Evolutionary conservation across 1,284 basidiomycete species (phyloP).

Genomic region (Naganishia sp.): DNA sequence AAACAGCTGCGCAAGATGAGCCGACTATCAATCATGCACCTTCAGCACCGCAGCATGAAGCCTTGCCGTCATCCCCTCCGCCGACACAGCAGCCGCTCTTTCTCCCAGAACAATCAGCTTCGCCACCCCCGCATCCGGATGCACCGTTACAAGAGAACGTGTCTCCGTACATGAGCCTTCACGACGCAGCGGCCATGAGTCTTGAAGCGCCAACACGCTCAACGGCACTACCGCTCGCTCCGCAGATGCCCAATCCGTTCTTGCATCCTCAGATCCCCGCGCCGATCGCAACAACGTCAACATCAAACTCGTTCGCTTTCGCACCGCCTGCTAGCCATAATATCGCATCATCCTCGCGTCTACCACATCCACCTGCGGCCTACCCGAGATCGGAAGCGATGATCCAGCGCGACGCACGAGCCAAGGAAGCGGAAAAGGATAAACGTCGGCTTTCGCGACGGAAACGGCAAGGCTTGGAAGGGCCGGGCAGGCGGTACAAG

Average conservation of each 20-base stretch:
- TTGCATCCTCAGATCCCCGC: slow-evolving; percentile 19
- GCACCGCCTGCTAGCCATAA: slow-evolving; percentile 1
- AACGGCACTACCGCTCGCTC: slow-evolving; percentile 15
- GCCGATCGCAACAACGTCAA: slow-evolving; percentile 7
- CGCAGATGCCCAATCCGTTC: slow-evolving; percentile 28
- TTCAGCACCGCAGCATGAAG: neutral
- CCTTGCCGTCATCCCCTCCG: neutral
- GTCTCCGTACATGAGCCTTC: neutral
- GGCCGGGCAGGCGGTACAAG: slow-evolving; percentile 9
- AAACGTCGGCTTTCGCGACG: slow-evolving; percentile 15
- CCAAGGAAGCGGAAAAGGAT: slow-evolving; percentile 18
- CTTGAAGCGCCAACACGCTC: neutral
- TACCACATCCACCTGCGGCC: neutral
- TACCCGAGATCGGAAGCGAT: no score
- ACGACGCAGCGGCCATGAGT: neutral
- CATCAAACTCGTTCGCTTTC: neutral
- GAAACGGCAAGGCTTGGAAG: slow-evolving; percentile 14
- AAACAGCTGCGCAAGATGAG: neutral
- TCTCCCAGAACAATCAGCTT: slow-evolving; percentile 25
- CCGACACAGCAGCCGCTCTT: slow-evolving; percentile 37
- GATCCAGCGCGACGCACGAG: neutral
- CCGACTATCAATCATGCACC: neutral
- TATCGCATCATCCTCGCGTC: neutral
- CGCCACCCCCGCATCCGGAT: neutral
- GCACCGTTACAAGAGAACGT: no score